phyloP scores from a whole-genome alignment of 139 green algal genomes.

The Raphidocelis subcapitata region DNA sequence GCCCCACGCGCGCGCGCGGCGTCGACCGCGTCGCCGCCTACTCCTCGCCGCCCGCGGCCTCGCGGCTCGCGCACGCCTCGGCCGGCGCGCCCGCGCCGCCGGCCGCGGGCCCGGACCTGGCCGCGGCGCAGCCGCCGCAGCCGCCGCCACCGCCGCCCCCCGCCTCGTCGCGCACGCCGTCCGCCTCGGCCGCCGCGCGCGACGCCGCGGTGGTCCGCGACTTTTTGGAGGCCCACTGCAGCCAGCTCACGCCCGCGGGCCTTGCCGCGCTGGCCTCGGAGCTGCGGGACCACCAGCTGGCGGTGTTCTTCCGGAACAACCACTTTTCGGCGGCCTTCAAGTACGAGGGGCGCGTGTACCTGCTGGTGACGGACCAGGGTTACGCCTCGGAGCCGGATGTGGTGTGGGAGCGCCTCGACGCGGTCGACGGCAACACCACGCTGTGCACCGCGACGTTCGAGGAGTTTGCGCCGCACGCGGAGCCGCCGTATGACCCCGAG shows the following conservation, averaged over 20 bases:
- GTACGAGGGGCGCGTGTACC: constrained; percentile 67
- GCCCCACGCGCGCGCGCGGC: constrained; percentile 4
- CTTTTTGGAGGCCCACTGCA: constrained; percentile 79
- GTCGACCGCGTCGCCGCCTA: not conserved
- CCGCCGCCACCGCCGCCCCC: not conserved
- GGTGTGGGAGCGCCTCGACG: constrained; percentile 89
- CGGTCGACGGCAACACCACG: constrained; percentile 70
- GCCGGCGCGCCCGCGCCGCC: too few species aligned
- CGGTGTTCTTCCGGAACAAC: constrained; percentile 94
- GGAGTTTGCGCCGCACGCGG: constrained; percentile 21
- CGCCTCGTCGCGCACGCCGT: not conserved
- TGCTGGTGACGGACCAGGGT: constrained; percentile 90
- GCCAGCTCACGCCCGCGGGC: constrained; percentile 84
- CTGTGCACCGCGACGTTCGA: constrained; percentile 43
- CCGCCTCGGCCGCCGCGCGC: not conserved
- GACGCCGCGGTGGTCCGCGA: constrained; percentile 31
- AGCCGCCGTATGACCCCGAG: constrained; percentile 13
- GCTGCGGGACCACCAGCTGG: constrained; percentile 74
- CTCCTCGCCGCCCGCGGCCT: too few species aligned
- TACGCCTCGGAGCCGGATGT: constrained; percentile 59
- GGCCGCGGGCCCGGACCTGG: too few species aligned
- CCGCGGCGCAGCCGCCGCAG: not conserved
- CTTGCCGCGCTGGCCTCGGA: constrained; percentile 50
- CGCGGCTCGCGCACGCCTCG: too few species aligned
- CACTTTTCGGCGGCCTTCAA: constrained; percentile 92